Evolutionary conservation across 2,329 filamentous ascomycete species (phyloP).

Genomic region (Celoporthe dispersa): DNA sequence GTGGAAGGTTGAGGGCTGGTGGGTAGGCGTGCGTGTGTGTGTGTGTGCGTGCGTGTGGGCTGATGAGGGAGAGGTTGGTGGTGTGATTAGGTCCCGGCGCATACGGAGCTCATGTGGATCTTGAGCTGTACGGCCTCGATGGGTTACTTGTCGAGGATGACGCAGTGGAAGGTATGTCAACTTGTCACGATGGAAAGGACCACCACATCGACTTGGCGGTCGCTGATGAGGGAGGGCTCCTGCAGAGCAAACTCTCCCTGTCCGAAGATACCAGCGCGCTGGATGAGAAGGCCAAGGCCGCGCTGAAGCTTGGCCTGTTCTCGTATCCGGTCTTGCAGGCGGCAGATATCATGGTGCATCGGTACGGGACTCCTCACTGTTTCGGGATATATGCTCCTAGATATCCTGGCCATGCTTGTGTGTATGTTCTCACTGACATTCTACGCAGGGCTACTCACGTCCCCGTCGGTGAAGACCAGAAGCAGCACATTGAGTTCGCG

Average conservation of each 20-base stretch:
- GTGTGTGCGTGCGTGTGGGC: neutral
- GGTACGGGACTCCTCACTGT: slow-evolving; percentile 47
- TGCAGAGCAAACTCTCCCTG: slow-evolving; percentile 73
- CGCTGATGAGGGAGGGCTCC: neutral
- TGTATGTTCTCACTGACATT: slow-evolving; percentile 15
- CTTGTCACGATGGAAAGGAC: neutral
- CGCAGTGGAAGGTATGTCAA: slow-evolving; percentile 85
- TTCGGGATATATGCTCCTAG: neutral
- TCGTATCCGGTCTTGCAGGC: slow-evolving; percentile 96
- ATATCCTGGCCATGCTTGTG: neutral
- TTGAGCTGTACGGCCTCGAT: slow-evolving; percentile 88
- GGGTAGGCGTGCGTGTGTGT: neutral
- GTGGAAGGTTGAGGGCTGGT: no score
- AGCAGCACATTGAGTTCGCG: slow-evolving; percentile 91
- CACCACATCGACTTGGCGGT: neutral
- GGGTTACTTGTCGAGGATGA: slow-evolving; percentile 97
- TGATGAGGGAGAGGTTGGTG: neutral
- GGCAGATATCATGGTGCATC: slow-evolving; percentile 88
- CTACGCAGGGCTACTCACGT: slow-evolving; percentile 79
- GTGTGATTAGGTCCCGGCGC: slow-evolving; percentile 65
- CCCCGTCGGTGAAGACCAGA: slow-evolving; percentile 94
- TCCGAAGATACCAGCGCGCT: slow-evolving; percentile 61
- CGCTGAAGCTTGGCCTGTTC: slow-evolving; percentile 85
- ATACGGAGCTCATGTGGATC: slow-evolving; percentile 96
- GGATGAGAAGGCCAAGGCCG: slow-evolving; percentile 60